Conservation (phyloP, 495 filamentous ascomycete species). For the Letharia columbiana region DNA sequence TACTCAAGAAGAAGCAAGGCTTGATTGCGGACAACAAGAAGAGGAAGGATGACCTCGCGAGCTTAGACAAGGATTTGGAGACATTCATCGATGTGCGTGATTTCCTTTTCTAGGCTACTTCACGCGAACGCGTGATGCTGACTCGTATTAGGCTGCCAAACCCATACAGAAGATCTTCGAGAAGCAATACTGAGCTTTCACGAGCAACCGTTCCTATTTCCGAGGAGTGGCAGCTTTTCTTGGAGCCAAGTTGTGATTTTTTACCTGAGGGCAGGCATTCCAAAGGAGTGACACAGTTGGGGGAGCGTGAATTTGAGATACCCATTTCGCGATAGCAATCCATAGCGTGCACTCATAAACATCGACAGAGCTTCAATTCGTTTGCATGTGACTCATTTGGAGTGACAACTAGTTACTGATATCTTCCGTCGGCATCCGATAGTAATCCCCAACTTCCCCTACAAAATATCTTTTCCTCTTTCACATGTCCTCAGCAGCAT, state of each 20-base stretch:
- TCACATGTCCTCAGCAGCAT: background rate
- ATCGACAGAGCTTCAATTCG: background rate
- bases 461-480: background rate
- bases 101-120: too few relatives aligned
- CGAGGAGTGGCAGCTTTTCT: background rate
- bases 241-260: background rate
- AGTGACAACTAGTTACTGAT: background rate
- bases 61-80: conserved; percentile 79
- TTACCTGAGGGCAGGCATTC: background rate
- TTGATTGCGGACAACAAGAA: conserved; percentile 93
- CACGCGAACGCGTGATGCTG: conserved; percentile 12
- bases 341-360: background rate
- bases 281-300: background rate
- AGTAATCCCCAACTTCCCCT: background rate
- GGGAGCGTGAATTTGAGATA: background rate
- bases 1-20: conserved; percentile 83
- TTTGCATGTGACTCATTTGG: background rate
- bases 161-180: conserved; percentile 77
- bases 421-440: background rate
- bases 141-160: conserved; percentile 59
- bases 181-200: conserved; percentile 46
- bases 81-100: conserved; percentile 62
- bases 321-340: background rate
- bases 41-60: conserved; percentile 83
- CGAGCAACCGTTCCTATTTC: background rate